These are phyloP conservation scores for Kondoa malvinella DNA, from an alignment of 768 basidiomycete species.

Conservation along the genomic window DNA sequence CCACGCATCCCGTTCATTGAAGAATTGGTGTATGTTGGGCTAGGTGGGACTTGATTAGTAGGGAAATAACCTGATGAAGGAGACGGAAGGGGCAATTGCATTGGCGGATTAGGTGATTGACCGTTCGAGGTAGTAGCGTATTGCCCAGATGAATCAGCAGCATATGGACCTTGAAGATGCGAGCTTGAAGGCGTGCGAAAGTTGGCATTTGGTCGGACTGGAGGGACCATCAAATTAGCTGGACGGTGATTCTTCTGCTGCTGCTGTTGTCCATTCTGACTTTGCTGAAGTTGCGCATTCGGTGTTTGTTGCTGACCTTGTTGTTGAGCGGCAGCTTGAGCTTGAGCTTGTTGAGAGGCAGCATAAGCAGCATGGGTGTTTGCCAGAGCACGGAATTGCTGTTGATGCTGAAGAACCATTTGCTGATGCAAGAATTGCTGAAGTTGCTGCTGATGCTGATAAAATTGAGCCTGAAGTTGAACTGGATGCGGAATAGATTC, in stretches of 20 bases:
- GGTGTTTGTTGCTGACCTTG: slow-evolving; percentile 11
- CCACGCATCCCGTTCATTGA: neutral
- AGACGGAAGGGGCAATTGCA: neutral
- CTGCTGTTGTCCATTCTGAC: neutral
- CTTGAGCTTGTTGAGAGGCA: neutral
- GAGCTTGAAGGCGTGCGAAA: neutral
- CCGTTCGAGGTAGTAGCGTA: neutral
- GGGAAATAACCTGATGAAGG: neutral
- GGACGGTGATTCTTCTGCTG: neutral
- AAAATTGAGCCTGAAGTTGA: neutral
- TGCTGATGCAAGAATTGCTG: neutral
- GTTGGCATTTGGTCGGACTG: neutral
- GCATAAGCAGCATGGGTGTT: slow-evolving; percentile 1
- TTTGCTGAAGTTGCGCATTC: slow-evolving; percentile 4
- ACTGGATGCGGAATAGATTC: neutral
- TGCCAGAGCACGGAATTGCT: neutral
- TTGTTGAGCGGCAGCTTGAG: neutral
- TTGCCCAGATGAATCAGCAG: neutral
- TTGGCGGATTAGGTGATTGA: neutral
- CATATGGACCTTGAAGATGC: neutral
- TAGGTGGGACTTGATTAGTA: neutral
- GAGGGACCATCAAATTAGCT: neutral
- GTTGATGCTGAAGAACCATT: slow-evolving; percentile 2
- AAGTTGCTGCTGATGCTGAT: slow-evolving; percentile 4
- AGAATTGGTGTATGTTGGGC: neutral